phyloP scores from a whole-genome alignment of 176 grass and related monocot species.

The Rhynchospora breviuscula region DNA sequence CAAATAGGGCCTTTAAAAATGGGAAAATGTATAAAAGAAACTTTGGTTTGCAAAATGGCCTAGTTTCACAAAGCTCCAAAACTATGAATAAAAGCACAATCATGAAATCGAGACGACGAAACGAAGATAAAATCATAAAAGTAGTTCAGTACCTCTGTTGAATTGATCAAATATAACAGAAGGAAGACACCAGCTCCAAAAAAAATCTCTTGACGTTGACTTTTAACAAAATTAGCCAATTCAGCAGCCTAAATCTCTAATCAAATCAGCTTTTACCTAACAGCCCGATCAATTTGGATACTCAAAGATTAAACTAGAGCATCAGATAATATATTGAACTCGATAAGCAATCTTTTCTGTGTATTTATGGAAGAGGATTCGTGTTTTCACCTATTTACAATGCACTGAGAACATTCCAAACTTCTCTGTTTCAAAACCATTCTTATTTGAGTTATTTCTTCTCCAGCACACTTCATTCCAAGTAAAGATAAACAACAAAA shows the following conservation, averaged over 20 bases:
- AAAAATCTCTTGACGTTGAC: background rate
- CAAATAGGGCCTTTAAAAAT: background rate
- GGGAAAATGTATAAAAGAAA: background rate
- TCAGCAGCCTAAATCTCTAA: background rate
- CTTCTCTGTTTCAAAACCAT: background rate
- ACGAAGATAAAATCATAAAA: background rate
- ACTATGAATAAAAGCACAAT: background rate
- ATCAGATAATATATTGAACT: background rate
- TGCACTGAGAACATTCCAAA: background rate
- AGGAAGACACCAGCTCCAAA: background rate
- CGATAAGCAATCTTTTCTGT: background rate
- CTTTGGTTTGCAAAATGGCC: background rate
- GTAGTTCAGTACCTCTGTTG: background rate
- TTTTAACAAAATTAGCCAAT: background rate
- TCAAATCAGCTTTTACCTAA: background rate
- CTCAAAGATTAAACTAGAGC: background rate
- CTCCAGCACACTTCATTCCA: background rate
- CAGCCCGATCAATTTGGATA: background rate
- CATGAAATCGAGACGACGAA: slow-evolving; percentile 16
- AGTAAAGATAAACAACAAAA: background rate
- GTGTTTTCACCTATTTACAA: background rate
- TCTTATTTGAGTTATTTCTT: background rate
- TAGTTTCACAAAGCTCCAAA: background rate
- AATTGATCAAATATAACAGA: background rate
- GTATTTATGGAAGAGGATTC: no score